phyloP scores from a whole-genome alignment of 2,329 filamentous ascomycete genomes.

The Alternaria dauci region DNA sequence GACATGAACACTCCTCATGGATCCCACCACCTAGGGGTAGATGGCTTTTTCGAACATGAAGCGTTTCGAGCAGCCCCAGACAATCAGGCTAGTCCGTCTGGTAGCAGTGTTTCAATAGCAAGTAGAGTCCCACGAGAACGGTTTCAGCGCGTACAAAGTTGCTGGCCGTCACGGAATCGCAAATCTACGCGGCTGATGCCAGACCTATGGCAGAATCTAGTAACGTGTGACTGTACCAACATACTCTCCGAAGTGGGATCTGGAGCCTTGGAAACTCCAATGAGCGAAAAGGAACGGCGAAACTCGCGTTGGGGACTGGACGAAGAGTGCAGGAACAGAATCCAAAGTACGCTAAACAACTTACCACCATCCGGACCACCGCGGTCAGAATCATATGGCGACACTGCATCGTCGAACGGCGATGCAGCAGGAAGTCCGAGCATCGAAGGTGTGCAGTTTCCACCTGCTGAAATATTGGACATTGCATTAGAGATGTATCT shows the following conservation, averaged over 20 bases:
- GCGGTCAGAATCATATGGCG: slow-evolving; percentile 39
- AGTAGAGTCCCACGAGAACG: slow-evolving; percentile 50
- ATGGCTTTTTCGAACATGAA: slow-evolving; percentile 44
- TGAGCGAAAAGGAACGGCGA: slow-evolving; percentile 40
- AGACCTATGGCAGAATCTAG: slow-evolving; percentile 47
- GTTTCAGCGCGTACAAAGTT: slow-evolving; percentile 51
- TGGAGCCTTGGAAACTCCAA: slow-evolving; percentile 35
- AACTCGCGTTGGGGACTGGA: slow-evolving; percentile 50
- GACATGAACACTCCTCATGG: slow-evolving; percentile 39
- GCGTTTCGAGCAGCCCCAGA: slow-evolving; percentile 32
- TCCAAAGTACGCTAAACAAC: slow-evolving; percentile 45
- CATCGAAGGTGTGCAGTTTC: slow-evolving; percentile 49
- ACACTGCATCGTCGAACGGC: slow-evolving; percentile 44
- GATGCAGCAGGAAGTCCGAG: slow-evolving; percentile 40
- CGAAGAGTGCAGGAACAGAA: slow-evolving; percentile 52
- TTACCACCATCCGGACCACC: slow-evolving; percentile 29
- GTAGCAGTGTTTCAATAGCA: slow-evolving; percentile 48
- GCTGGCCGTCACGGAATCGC: slow-evolving; percentile 48
- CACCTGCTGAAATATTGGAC: slow-evolving; percentile 62
- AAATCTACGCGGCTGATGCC: slow-evolving; percentile 46
- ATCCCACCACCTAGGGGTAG: slow-evolving; percentile 42
- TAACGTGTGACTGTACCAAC: slow-evolving; percentile 42
- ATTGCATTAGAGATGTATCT: slow-evolving; percentile 64
- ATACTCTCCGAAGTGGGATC: slow-evolving; percentile 45
- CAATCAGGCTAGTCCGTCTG: slow-evolving; percentile 45